These are phyloP conservation scores for Crithidia thermophila DNA, from an alignment of 208 protist genomes.

Conservation along the genomic window DNA sequence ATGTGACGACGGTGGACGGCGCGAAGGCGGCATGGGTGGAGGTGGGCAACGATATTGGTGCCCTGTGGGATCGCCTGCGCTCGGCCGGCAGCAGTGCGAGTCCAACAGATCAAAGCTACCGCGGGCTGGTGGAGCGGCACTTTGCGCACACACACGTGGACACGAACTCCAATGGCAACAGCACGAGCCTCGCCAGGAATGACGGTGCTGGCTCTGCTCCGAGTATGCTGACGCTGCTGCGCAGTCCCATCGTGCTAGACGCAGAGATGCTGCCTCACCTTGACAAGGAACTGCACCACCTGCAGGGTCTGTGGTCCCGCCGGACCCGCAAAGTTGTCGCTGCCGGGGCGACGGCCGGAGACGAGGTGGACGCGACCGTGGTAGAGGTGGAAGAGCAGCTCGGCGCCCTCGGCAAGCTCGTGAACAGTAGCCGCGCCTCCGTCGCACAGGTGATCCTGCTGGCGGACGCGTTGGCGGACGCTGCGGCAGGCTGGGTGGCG, in stretches of 20 bases:
- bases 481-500: slow-evolving; percentile 11
- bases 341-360: not conserved
- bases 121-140: slow-evolving; percentile 26
- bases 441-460: slow-evolving; percentile 4
- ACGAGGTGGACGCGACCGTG: not conserved
- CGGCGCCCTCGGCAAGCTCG: not conserved
- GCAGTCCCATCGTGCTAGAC: slow-evolving; percentile 16
- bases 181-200: no score
- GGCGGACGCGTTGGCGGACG: slow-evolving; percentile 29
- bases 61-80: slow-evolving; percentile 11
- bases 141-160: slow-evolving; percentile 26
- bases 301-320: slow-evolving; percentile 11
- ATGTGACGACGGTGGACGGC: slow-evolving; percentile 2
- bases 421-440: not conserved
- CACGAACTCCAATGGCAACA: no score
- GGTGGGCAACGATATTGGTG: slow-evolving; percentile 3
- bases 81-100: not conserved
- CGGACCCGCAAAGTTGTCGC: not conserved
- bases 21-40: not conserved
- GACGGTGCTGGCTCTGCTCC: no score
- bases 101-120: slow-evolving; percentile 10
- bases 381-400: slow-evolving; percentile 14
- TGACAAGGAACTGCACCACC: slow-evolving; percentile 9
- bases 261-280: slow-evolving; percentile 20
- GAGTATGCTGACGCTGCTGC: slow-evolving; percentile 6